These are phyloP conservation scores for Kwoniella dendrophila DNA, from an alignment of 768 basidiomycete genomes.

Conservation along the genomic window DNA sequence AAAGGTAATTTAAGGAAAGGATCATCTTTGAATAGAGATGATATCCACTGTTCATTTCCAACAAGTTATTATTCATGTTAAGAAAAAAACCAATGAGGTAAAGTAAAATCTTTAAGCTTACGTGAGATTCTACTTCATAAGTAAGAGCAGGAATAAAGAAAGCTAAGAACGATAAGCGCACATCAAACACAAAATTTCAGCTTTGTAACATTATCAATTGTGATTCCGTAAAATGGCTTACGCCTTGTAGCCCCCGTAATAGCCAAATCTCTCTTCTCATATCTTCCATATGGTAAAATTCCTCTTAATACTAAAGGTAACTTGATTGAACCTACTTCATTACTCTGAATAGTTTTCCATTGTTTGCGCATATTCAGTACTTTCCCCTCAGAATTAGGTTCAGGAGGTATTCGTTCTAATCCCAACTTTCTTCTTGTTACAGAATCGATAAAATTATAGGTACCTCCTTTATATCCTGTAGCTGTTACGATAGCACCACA, in stretches of 20 bases:
- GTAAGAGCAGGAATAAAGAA: slow-evolving; percentile 4
- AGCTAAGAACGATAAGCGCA: not conserved
- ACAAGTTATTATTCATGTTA: not conserved
- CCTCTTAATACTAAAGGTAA: slow-evolving; percentile 6
- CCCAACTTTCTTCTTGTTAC: not conserved
- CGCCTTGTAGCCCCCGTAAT: slow-evolving; percentile 13
- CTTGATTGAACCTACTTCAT: not conserved
- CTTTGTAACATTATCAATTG: not conserved
- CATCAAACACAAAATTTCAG: not conserved
- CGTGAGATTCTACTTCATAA: slow-evolving; percentile 15
- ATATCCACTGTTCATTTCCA: slow-evolving; percentile 8
- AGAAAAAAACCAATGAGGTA: not conserved
- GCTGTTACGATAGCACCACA: slow-evolving; percentile 18
- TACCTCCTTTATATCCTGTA: slow-evolving; percentile 16
- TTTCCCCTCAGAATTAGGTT: not conserved
- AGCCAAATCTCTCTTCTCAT: slow-evolving; percentile 1
- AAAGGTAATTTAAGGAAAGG: not conserved
- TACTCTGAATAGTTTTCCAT: slow-evolving; percentile 4
- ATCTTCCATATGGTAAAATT: slow-evolving; percentile 5
- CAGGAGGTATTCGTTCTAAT: not conserved
- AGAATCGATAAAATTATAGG: slow-evolving; percentile 7
- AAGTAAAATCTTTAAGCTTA: not conserved
- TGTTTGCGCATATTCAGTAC: not conserved
- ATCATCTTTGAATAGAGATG: slow-evolving; percentile 11
- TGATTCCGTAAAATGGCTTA: not conserved